These are phyloP conservation scores for Trifolium dubium DNA, from an alignment of 306 rosid species.

Conservation along the genomic window DNA sequence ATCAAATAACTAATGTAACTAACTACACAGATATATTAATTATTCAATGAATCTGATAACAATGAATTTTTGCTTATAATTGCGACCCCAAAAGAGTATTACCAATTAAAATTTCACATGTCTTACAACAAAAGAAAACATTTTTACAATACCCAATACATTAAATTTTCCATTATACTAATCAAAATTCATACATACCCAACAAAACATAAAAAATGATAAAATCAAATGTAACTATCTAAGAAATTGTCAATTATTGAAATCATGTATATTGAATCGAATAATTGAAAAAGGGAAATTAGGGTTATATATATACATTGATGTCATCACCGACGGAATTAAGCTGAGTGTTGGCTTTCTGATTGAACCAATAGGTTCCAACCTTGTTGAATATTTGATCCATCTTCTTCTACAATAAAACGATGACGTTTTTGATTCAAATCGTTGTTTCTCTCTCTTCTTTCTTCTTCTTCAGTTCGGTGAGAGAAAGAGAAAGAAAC, in stretches of 20 bases:
- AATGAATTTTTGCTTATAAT: no score
- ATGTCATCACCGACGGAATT: slow-evolving; percentile 72
- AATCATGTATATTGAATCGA: not conserved
- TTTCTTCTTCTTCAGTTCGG: not conserved
- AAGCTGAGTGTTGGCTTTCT: slow-evolving; percentile 69
- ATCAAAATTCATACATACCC: slow-evolving; percentile 23
- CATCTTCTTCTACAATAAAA: slow-evolving; percentile 42
- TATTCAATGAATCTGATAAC: no score
- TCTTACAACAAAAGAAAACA: not conserved
- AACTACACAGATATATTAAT: no score
- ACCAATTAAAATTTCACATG: not conserved
- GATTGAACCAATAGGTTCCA: slow-evolving; percentile 83
- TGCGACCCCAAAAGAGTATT: no score
- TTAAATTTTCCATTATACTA: not conserved
- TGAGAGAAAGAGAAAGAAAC: slow-evolving; percentile 27
- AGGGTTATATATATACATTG: slow-evolving; percentile 44
- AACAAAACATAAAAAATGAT: not conserved
- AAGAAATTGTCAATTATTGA: not conserved
- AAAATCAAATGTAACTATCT: not conserved
- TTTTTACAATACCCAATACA: not conserved
- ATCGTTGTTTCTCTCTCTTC: not conserved
- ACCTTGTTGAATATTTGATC: slow-evolving; percentile 72
- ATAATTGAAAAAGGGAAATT: not conserved
- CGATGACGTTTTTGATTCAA: slow-evolving; percentile 24
- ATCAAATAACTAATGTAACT: no score